phyloP scores from a whole-genome alignment of 2,329 filamentous ascomycete species.

The Epichloe aotearoae region DNA sequence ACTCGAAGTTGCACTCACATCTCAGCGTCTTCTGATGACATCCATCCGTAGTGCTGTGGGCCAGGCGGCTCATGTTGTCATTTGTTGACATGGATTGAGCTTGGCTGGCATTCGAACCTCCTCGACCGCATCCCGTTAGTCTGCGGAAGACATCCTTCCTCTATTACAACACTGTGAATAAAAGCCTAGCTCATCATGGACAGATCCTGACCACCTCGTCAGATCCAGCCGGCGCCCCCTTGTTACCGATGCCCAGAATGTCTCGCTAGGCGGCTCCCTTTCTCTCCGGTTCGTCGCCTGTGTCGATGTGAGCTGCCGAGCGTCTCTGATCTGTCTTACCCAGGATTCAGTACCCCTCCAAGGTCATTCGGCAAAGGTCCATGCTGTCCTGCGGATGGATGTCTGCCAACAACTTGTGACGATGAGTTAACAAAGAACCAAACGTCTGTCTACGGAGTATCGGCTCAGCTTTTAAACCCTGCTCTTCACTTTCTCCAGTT shows the following conservation, averaged over 20 bases:
- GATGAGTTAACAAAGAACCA: too few relatives aligned
- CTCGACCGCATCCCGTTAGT: background rate
- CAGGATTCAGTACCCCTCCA: background rate
- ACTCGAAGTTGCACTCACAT: background rate
- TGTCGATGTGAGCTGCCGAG: background rate
- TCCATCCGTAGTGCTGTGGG: background rate
- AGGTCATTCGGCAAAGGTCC: background rate
- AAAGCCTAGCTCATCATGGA: too few relatives aligned
- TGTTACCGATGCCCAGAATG: background rate
- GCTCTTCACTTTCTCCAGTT: background rate
- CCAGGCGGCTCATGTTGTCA: background rate
- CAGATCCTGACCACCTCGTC: background rate
- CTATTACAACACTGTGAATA: background rate
- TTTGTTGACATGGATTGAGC: background rate
- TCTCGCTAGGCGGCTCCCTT: slow-evolving; percentile 2
- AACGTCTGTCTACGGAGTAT: too few relatives aligned
- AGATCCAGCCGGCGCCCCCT: background rate
- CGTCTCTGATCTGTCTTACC: slow-evolving; percentile 3
- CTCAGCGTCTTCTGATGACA: background rate
- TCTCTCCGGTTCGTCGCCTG: background rate
- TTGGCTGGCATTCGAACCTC: background rate
- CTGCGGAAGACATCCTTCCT: background rate
- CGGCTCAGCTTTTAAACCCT: background rate
- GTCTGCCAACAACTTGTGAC: background rate
- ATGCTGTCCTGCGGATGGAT: background rate